Conservation (phyloP, 306 rosid genomes). For the Glycyrrhiza uralensis region DNA sequence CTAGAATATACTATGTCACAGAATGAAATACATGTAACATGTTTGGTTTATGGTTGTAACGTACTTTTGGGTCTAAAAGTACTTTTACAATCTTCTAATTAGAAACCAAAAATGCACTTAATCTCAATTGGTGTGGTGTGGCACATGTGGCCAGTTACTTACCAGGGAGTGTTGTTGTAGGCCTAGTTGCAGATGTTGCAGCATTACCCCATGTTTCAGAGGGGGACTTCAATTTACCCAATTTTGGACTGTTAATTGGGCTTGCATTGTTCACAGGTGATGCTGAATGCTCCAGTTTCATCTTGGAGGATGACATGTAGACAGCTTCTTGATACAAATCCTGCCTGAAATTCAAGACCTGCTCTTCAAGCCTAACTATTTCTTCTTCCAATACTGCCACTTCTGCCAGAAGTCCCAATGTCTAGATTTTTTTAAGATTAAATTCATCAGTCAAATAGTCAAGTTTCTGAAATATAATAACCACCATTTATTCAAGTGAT, state of each 20-base stretch:
- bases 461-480: background rate
- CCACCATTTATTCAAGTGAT: background rate
- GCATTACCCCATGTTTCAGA: constrained; percentile 27
- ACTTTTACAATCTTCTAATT: too few relatives aligned
- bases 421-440: constrained; percentile 33
- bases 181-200: constrained; percentile 12
- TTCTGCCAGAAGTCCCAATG: constrained; percentile 83
- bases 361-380: constrained; percentile 84
- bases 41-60: too few relatives aligned
- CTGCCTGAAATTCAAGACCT: constrained; percentile 74
- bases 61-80: too few relatives aligned
- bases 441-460: constrained; percentile 16
- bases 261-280: constrained; percentile 23
- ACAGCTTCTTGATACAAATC: constrained; percentile 79
- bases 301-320: constrained; percentile 62
- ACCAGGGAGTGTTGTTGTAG: constrained; percentile 39
- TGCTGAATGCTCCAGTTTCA: constrained; percentile 43
- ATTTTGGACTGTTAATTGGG: constrained; percentile 31
- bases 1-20: background rate
- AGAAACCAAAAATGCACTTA: background rate
- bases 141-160: constrained; percentile 18
- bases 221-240: constrained; percentile 29
- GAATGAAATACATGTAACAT: too few relatives aligned
- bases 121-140: background rate
- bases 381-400: constrained; percentile 97